Base-by-base conservation (phyloP, 257 asterid species). In the Plantago elongata region DNA sequence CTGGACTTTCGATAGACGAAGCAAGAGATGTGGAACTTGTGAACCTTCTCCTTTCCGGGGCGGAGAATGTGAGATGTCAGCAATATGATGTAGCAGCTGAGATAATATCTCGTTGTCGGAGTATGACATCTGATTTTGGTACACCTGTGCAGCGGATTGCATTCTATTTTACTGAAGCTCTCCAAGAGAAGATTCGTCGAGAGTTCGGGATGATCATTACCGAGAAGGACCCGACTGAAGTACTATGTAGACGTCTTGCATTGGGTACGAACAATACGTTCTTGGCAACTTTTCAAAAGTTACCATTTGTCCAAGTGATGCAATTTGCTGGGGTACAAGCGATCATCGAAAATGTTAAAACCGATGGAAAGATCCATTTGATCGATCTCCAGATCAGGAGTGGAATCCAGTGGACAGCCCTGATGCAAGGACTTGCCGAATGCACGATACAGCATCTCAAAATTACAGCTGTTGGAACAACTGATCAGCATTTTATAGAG, bases 311-410 rank as follows among this genome's bases (percentile, higher is more conserved):
- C 17, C 92, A 82, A 61, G 84, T 79, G 38, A 57, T 57, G 55
- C 89, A 81, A 66, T 73, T 86, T 43, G 89, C 84, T 1, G 89
- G 83, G 49, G 60, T 84, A 44, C 87, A 86, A 60, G 62, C 84
- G 58, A 60, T 86, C 2, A 15, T 77, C 3, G 95, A 86, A 49
- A 69, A 71, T 50, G 76, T 82, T 29, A 63, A 56, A 18, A 64
- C 58, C 0, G 69, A 75, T 15, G 34, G 52, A 12, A 81, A 75
- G 63, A 74, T 86, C 74, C 95, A 86, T 52, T 15, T 86, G 66
- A 65, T 86, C 18, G 95, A 86, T 75, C 81, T 86, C 16, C 84
- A 84, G 51, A 75, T 86, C 64, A 71, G 92, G 72, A 81, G 89
- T 40, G 95, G 95, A 13, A 58, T 84, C 4, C 87, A 80, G 0